Evolutionary conservation across 306 rosid species (phyloP).

Genomic region (Vigna unguiculata): DNA sequence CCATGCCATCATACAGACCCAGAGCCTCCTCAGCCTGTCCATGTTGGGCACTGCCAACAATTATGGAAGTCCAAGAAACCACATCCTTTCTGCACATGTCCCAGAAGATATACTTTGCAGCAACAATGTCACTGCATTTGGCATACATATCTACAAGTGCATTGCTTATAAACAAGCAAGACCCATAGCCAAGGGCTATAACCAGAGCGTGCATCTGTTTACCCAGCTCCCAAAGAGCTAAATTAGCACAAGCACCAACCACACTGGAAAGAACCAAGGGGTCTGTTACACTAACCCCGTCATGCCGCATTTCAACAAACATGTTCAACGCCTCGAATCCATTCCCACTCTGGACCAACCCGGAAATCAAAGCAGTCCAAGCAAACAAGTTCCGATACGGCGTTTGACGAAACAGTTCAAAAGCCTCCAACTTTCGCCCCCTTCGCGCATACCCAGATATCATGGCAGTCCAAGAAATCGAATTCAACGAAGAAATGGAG

Average conservation of each 20-base stretch:
- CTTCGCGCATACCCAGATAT: slow-evolving; percentile 76
- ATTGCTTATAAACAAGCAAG: slow-evolving; percentile 81
- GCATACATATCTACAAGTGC: slow-evolving; percentile 92
- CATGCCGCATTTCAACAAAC: slow-evolving; percentile 76
- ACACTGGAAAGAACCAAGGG: slow-evolving; percentile 83
- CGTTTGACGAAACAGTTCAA: slow-evolving; percentile 53
- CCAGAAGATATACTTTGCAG: slow-evolving; percentile 67
- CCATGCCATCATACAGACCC: slow-evolving; percentile 72
- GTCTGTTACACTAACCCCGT: slow-evolving; percentile 65
- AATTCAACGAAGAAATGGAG: slow-evolving; percentile 57
- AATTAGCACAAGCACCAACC: slow-evolving; percentile 83
- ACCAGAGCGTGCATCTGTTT: slow-evolving; percentile 76
- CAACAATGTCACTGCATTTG: slow-evolving; percentile 78
- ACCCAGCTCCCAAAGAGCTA: slow-evolving; percentile 77
- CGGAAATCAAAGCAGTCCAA: slow-evolving; percentile 94
- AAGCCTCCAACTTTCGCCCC: slow-evolving; percentile 72
- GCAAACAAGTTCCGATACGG: slow-evolving; percentile 65
- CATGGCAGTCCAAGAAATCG: slow-evolving; percentile 80
- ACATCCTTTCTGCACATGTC: slow-evolving; percentile 69
- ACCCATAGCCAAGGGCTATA: slow-evolving; percentile 70
- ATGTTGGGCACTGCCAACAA: slow-evolving; percentile 84
- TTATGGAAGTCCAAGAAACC: slow-evolving; percentile 93
- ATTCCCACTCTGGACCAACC: slow-evolving; percentile 85
- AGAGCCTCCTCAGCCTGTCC: slow-evolving; percentile 81
- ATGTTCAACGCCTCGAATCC: slow-evolving; percentile 59